Evolutionary conservation across 352 stramenopile species (phyloP).

Genomic region (Pilasporangium apinafurcum): DNA sequence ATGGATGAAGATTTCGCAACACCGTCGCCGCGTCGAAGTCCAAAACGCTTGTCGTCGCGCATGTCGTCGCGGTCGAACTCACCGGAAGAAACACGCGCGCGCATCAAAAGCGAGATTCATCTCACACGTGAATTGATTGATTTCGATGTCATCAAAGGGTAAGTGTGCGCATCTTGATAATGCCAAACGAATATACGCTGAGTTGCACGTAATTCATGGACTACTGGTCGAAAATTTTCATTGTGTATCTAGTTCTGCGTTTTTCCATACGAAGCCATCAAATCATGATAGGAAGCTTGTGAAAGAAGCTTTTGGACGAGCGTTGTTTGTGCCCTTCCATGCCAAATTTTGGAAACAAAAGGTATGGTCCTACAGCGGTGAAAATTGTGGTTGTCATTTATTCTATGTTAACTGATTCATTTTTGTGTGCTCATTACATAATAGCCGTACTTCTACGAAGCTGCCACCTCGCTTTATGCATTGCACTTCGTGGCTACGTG

Average conservation of each 20-base stretch:
- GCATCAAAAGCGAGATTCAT: constrained; percentile 53
- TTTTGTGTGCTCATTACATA: neutral
- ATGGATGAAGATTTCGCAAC: constrained; percentile 39
- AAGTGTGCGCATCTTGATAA: too few relatives aligned
- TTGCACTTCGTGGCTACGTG: constrained; percentile 36
- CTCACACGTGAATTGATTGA: constrained; percentile 76
- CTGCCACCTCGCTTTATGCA: constrained; percentile 42
- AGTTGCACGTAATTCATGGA: too few relatives aligned
- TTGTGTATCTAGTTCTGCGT: constrained; percentile 36
- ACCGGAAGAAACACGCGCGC: constrained; percentile 26
- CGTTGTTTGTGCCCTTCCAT: constrained; percentile 72
- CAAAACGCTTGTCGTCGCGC: constrained; percentile 16
- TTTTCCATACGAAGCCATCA: constrained; percentile 82
- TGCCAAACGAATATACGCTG: too few relatives aligned
- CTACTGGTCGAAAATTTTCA: too few relatives aligned
- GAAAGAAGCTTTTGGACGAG: constrained; percentile 57
- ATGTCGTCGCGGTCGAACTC: constrained; percentile 31
- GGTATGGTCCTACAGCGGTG: constrained; percentile 12
- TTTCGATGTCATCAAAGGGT: constrained; percentile 86
- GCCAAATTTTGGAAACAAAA: constrained; percentile 71
- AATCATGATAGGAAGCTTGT: constrained; percentile 79
- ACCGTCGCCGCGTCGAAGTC: constrained; percentile 10
- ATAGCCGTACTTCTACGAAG: constrained; percentile 60
- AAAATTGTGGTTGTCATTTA: neutral
- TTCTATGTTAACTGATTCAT: neutral